Base-by-base conservation (phyloP, 257 asterid genomes). In the Henckelia pumila region DNA sequence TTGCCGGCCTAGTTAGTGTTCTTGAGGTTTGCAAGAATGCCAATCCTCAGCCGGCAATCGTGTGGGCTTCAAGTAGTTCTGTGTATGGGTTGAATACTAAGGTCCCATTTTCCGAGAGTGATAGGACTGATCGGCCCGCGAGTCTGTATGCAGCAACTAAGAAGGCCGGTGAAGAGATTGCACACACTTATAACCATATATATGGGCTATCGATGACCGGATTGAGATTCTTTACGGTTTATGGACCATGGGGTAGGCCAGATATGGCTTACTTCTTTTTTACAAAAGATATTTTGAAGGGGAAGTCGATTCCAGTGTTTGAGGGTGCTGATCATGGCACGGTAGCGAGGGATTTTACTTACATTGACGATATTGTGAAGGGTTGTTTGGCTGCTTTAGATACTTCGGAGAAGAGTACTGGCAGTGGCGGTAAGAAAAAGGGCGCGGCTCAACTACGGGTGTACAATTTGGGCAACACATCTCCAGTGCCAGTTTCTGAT, bases 221-320 rank as follows among this genome's bases (percentile, higher is more conserved):
- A 9, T 69, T 85, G 77, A 73, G 91, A 13, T 83, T 85, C 71
- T 85, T 85, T 63, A 85, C 91, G 1, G 91, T 85, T 56, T 83
- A 85, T 71, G 91, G 91, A 52, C 91, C 91, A 9, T 81, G 87
- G 91, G 91, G 91, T 3, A 71, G 91, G 75, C 91, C 91, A 2
- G 91, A 85, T 33, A 85, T 85, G 91, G 91, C 86, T 0, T 85
- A 85, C 49, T 85, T 85, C 83, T 83, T 86, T 44, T 86, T 86
- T 56, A 74, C 85, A 1, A 78, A 68, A 76, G 89, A 86, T 76
- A 76, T 86, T 13, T 71, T 85, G 78, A 81, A 80, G 69, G 88
- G 86, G 56, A 81, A 85, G 74, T 71, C 86, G 1, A 83, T 85
- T 30, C 85, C 85, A 0, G 79, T 85, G 56, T 85, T 85, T 50